Conservation (phyloP, 2,329 filamentous ascomycete species). For the Alternaria ethzedia region DNA sequence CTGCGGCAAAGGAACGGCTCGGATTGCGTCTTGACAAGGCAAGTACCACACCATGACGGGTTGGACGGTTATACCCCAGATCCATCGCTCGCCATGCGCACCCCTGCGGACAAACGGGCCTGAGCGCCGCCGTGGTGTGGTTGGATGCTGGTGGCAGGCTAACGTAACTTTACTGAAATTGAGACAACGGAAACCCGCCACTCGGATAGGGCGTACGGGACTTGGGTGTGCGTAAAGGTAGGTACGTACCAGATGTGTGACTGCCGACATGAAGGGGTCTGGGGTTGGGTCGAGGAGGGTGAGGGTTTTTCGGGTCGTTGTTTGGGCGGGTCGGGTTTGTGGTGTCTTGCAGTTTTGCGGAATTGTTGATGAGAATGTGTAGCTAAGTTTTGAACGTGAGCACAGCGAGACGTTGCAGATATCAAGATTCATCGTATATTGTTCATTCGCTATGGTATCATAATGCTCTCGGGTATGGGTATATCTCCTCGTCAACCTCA, state of each 20-base stretch:
- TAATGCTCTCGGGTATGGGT: slow-evolving; percentile 26
- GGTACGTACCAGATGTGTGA: not conserved
- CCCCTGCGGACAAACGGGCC: slow-evolving; percentile 14
- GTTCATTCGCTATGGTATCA: slow-evolving; percentile 14
- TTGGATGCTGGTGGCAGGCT: not conserved
- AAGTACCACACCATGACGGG: not conserved
- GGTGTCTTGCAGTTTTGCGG: not conserved
- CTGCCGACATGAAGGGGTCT: slow-evolving; percentile 6
- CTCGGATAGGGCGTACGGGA: not conserved
- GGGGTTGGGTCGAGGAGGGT: not conserved
- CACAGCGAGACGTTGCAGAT: not conserved
- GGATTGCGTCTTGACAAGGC: not conserved
- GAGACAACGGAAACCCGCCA: not conserved
- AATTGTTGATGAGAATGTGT: not conserved
- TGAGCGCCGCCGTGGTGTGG: slow-evolving; percentile 6
- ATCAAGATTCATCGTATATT: not conserved
- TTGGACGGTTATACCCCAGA: slow-evolving; percentile 2
- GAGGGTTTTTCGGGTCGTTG: not conserved
- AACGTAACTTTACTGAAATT: not conserved
- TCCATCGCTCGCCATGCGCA: not conserved
- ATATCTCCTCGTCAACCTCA: slow-evolving; percentile 33
- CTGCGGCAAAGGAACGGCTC: slow-evolving; percentile 1
- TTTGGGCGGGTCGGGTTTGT: not conserved
- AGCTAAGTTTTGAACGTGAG: not conserved
- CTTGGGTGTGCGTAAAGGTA: not conserved